These are phyloP conservation scores for Panaeolus cyanescens DNA, from an alignment of 768 basidiomycete genomes.

Conservation along the genomic window DNA sequence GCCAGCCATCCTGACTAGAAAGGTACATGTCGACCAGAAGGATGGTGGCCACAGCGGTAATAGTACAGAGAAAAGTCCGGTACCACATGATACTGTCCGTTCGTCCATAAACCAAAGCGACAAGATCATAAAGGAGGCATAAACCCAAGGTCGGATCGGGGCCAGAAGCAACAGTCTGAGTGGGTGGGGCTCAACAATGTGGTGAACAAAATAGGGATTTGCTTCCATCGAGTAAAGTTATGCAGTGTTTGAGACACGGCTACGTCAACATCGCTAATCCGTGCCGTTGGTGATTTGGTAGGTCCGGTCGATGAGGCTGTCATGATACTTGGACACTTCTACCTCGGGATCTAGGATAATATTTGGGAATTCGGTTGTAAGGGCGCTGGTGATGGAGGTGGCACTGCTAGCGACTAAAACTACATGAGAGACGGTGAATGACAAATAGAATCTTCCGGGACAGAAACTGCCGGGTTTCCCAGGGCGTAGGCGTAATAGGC, in stretches of 20 bases:
- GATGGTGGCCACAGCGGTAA: neutral
- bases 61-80: neutral
- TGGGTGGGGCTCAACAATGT: neutral
- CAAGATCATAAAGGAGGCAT: slow-evolving; percentile 30
- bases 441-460: too few relatives aligned
- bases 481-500: slow-evolving; percentile 85
- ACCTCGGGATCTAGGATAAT: slow-evolving; percentile 15
- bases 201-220: neutral
- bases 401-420: neutral
- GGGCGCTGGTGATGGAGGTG: slow-evolving; percentile 13
- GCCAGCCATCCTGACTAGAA: neutral
- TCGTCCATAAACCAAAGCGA: slow-evolving; percentile 27
- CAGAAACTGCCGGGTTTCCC: slow-evolving; percentile 57
- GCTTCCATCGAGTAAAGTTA: slow-evolving; percentile 24
- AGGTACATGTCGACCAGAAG: neutral
- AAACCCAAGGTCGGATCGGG: slow-evolving; percentile 37
- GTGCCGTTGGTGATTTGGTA: slow-evolving; percentile 13
- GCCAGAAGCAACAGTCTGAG: slow-evolving; percentile 35
- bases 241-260: slow-evolving; percentile 23
- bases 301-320: slow-evolving; percentile 16
- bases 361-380: slow-evolving; percentile 18
- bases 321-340: slow-evolving; percentile 24
- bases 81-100: neutral
- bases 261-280: slow-evolving; percentile 17
- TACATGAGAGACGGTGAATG: neutral